Evolutionary conservation across 2,329 filamentous ascomycete genomes (phyloP).

Genomic region (Rasamsonia emersonii): DNA sequence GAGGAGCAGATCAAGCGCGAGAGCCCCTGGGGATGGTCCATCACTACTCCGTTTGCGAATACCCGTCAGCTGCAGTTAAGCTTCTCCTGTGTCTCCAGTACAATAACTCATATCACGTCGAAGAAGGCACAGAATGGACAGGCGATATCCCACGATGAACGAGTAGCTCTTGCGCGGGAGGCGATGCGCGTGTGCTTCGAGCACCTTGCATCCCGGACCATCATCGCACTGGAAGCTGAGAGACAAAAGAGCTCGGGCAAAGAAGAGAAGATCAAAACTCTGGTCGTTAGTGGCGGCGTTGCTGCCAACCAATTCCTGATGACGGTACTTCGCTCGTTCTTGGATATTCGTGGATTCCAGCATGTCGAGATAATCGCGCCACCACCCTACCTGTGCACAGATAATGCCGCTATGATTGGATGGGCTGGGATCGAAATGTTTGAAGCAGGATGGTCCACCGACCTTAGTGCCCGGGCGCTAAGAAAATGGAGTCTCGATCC

Average conservation of each 20-base stretch:
- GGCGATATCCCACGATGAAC: slow-evolving; percentile 48
- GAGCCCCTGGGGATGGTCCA: slow-evolving; percentile 54
- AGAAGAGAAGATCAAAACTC: slow-evolving; percentile 40
- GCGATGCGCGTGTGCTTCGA: slow-evolving; percentile 78
- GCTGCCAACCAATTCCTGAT: slow-evolving; percentile 75
- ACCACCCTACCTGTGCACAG: slow-evolving; percentile 71
- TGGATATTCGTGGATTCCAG: slow-evolving; percentile 59
- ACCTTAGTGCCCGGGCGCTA: slow-evolving; percentile 51
- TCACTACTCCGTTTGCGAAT: slow-evolving; percentile 60
- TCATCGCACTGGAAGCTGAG: slow-evolving; percentile 55
- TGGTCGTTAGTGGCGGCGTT: slow-evolving; percentile 86
- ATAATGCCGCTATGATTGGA: slow-evolving; percentile 96
- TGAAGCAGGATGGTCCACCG: slow-evolving; percentile 61
- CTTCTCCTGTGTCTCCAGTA: slow-evolving; percentile 64
- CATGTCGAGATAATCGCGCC: slow-evolving; percentile 61
- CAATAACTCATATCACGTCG: slow-evolving; percentile 51
- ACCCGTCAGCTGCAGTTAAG: slow-evolving; percentile 56
- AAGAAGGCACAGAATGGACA: slow-evolving; percentile 22
- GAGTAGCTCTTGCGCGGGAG: slow-evolving; percentile 60
- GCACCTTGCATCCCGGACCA: slow-evolving; percentile 67
- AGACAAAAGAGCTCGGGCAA: slow-evolving; percentile 10
- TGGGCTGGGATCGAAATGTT: slow-evolving; percentile 95
- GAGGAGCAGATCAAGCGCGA: slow-evolving; percentile 48
- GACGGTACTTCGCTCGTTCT: slow-evolving; percentile 51
- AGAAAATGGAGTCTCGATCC: slow-evolving; percentile 69